Percentiles rank a stretch among this genome's conserved stretches.
These are phyloP conservation scores for Aspergillus saccharolyticus DNA, from an alignment of 495 filamentous ascomycete species.

Conservation along the genomic window DNA sequence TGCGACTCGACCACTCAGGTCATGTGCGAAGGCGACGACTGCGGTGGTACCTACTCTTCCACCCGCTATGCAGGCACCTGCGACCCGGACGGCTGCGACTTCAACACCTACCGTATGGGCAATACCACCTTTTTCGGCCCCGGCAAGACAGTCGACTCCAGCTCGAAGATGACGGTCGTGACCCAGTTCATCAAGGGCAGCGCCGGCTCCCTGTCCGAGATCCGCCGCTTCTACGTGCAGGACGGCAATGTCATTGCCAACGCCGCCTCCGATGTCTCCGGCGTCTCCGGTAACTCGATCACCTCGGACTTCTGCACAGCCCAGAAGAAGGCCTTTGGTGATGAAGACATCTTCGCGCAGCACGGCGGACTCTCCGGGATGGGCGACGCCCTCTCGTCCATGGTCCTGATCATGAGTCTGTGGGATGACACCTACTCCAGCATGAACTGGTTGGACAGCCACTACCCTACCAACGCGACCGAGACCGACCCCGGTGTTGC, in stretches of 20 bases:
- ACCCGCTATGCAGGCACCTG: constrained; percentile 49
- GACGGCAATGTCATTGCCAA: constrained; percentile 57
- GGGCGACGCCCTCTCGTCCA: constrained; percentile 49
- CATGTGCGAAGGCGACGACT: constrained; percentile 52
- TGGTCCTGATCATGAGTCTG: constrained; percentile 74
- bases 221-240: constrained; percentile 68
- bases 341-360: constrained; percentile 47
- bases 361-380: constrained; percentile 57
- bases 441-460: constrained; percentile 84
- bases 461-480: constrained; percentile 57
- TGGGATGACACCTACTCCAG: constrained; percentile 74
- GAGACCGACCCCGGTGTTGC: constrained; percentile 56
- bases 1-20: constrained; percentile 50
- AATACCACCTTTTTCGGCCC: constrained; percentile 57
- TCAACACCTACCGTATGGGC: constrained; percentile 66
- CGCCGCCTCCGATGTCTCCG: constrained; percentile 46
- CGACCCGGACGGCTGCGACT: constrained; percentile 71
- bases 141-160: constrained; percentile 56
- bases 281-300: constrained; percentile 51
- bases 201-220: constrained; percentile 50
- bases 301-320: constrained; percentile 54
- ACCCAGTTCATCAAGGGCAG: constrained; percentile 61
- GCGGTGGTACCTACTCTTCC: constrained; percentile 42
- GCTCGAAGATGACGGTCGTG: constrained; percentile 55
- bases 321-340: constrained; percentile 55